These are phyloP conservation scores for Colletotrichum australisinense DNA, from an alignment of 2,329 filamentous ascomycete species.

Conservation along the genomic window DNA sequence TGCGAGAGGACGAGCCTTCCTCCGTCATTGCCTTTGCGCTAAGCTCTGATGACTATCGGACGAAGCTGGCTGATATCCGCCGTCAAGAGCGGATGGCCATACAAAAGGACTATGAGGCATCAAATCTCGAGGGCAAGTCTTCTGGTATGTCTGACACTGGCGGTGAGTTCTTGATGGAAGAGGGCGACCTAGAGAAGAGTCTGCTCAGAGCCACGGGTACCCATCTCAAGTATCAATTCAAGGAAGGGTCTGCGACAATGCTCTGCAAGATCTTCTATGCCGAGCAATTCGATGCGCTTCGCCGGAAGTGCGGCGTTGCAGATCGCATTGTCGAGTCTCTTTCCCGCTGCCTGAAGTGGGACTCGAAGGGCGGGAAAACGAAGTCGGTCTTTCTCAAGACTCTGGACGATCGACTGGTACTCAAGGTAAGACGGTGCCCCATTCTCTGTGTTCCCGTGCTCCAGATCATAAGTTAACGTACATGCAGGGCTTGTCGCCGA, in stretches of 20 bases:
- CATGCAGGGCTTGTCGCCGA: conserved; percentile 80
- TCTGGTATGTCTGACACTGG: conserved; percentile 48
- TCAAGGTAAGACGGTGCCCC: conserved; percentile 66
- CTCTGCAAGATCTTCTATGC: conserved; percentile 99
- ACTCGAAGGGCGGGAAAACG: conserved; percentile 97
- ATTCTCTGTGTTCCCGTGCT: background rate
- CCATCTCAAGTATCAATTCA: conserved; percentile 96
- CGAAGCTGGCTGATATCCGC: conserved; percentile 76
- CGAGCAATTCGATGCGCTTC: conserved; percentile 95
- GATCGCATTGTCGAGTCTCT: conserved; percentile 96
- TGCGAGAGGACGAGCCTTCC: conserved; percentile 96
- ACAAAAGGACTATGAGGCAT: conserved; percentile 35
- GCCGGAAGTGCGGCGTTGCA: conserved; percentile 90
- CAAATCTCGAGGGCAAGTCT: conserved; percentile 42
- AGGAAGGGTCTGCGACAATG: conserved; percentile 92
- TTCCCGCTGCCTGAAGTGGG: conserved; percentile 96
- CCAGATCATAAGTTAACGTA: conserved; percentile 29
- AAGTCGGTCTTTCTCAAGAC: conserved; percentile 98
- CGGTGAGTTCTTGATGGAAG: conserved; percentile 58
- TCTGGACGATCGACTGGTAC: conserved; percentile 90
- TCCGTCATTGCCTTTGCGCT: conserved; percentile 95
- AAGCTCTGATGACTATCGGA: conserved; percentile 86
- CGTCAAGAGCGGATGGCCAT: conserved; percentile 38
- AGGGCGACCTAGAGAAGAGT: conserved; percentile 85
- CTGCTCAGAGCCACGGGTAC: conserved; percentile 87